Evolutionary conservation across 306 rosid genomes (phyloP), one percentile per base, ranked within the genome.

Genomic region (Benincasa hispida): DNA sequence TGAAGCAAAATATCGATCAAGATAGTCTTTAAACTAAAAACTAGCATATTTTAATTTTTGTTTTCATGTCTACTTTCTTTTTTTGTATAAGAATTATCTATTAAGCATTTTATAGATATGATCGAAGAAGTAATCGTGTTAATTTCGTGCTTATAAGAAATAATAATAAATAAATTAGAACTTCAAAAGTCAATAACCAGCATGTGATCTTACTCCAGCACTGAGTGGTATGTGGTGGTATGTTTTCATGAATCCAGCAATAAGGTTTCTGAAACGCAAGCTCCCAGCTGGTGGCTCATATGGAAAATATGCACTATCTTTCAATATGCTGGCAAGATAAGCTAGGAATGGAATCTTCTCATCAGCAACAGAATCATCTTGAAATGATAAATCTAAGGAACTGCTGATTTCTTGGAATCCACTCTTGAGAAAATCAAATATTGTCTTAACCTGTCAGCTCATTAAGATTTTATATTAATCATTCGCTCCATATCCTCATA

Each of bases 261-360:
- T 87, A 80, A 92, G 96, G 81, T 79, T 89, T 65, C 99, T 93
- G 62, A 94, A 94, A n/a, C 78, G 89, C 76, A 82, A 90, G 88
- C 88, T 90, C 85, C 99, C 99, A 14, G 94, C 95, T 2, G 99
- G 96, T 84, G 95, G 99, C 87, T 94, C 99, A 77, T 90, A 94
- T 7, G 91, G 86, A 85, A 92, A 85, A 85, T 54, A 79, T 10
- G 88, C 85, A 86, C 80, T 87, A 78, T 85, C 88, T 80, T 89
- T 94, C 68, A 94, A 81, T 77, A 83, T 83, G 41, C 83, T 82
- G 67, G 96, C 89, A 80, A 94, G 95, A 82, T 92, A 89, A 77
- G 96, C 95, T 62, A 92, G 89, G 83, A 92, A 90, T 69, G 99
- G 89, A 89, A 94, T 89, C 92, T 94, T 92, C 89, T 92, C 99